Evolutionary conservation across 495 filamentous ascomycete species (phyloP).

Genomic region (Lineolata rhizophorae): DNA sequence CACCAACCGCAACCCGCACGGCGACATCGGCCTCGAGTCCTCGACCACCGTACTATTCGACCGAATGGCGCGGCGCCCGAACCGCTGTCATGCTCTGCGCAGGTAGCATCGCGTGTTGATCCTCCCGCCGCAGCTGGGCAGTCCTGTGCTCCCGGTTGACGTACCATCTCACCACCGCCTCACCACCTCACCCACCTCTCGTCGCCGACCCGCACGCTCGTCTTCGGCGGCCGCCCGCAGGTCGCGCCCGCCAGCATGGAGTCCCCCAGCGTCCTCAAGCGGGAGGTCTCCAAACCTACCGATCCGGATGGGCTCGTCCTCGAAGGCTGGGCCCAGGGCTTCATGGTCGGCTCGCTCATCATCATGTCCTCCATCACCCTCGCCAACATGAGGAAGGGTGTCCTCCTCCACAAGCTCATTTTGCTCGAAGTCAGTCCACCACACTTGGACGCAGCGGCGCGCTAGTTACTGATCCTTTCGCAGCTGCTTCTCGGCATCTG

Average conservation of each 20-base stretch:
- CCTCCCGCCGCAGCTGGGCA: too few species aligned
- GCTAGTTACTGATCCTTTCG: constrained; percentile 1
- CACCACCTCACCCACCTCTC: too few species aligned
- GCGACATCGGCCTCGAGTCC: too few species aligned
- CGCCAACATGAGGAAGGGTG: constrained; percentile 17
- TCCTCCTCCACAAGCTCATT: constrained; percentile 20
- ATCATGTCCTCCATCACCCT: constrained; percentile 19
- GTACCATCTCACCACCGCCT: too few species aligned
- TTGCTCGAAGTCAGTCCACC: constrained; percentile 13
- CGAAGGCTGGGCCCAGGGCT: constrained; percentile 21
- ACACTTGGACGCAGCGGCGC: not conserved
- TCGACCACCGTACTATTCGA: too few species aligned
- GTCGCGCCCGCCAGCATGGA: not conserved
- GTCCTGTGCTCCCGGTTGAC: too few species aligned
- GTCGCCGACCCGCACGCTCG: too few species aligned
- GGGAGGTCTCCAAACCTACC: constrained; percentile 9
- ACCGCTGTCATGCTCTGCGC: too few species aligned
- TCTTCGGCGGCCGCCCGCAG: too few species aligned
- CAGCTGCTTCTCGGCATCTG: constrained; percentile 17
- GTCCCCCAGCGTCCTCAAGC: not conserved
- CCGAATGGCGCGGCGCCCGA: too few species aligned
- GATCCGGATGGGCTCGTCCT: constrained; percentile 12
- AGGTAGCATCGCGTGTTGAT: too few species aligned
- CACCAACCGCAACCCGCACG: too few species aligned
- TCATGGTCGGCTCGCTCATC: constrained; percentile 18